phyloP scores from a whole-genome alignment of 192 early-diverging fungal species.

The Coemansia sp. region DNA sequence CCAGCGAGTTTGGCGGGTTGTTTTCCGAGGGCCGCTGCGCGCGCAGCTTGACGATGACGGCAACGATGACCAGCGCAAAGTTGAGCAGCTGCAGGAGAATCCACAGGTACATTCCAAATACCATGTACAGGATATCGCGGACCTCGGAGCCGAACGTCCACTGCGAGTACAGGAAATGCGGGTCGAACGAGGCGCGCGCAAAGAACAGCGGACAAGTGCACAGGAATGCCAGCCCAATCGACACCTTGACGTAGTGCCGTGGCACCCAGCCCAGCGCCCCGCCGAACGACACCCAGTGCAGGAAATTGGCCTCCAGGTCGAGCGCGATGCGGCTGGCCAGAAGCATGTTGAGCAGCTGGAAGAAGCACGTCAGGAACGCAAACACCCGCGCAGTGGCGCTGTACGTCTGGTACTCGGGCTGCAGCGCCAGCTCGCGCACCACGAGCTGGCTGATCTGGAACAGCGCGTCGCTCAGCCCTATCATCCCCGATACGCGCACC shows the following conservation, averaged over 20 bases:
- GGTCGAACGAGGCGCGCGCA: slow-evolving; percentile 31
- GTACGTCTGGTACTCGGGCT: slow-evolving; percentile 9
- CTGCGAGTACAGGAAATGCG: slow-evolving; percentile 27
- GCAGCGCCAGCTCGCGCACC: slow-evolving; percentile 31
- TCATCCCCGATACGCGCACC: slow-evolving; percentile 44
- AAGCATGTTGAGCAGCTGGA: slow-evolving; percentile 39
- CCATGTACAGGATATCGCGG: slow-evolving; percentile 30
- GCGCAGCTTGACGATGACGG: slow-evolving; percentile 28
- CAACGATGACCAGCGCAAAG: slow-evolving; percentile 38
- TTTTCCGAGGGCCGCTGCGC: slow-evolving; percentile 18
- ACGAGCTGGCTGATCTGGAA: slow-evolving; percentile 43
- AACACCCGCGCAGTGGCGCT: slow-evolving; percentile 34
- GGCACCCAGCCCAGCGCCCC: slow-evolving; percentile 34
- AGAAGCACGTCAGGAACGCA: slow-evolving; percentile 37
- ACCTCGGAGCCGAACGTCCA: slow-evolving; percentile 44
- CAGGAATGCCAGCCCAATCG: slow-evolving; percentile 22
- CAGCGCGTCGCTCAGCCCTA: slow-evolving; percentile 40
- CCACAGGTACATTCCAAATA: slow-evolving; percentile 40
- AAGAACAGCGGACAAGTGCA: slow-evolving; percentile 37
- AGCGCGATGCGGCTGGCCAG: slow-evolving; percentile 43
- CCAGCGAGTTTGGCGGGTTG: slow-evolving; percentile 22
- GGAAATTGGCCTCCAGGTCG: slow-evolving; percentile 46
- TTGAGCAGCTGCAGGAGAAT: slow-evolving; percentile 31
- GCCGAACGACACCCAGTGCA: slow-evolving; percentile 39
- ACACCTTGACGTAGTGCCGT: slow-evolving; percentile 24